These are phyloP conservation scores for Gardenia jasminoides DNA, from an alignment of 257 asterid species.

Conservation along the genomic window DNA sequence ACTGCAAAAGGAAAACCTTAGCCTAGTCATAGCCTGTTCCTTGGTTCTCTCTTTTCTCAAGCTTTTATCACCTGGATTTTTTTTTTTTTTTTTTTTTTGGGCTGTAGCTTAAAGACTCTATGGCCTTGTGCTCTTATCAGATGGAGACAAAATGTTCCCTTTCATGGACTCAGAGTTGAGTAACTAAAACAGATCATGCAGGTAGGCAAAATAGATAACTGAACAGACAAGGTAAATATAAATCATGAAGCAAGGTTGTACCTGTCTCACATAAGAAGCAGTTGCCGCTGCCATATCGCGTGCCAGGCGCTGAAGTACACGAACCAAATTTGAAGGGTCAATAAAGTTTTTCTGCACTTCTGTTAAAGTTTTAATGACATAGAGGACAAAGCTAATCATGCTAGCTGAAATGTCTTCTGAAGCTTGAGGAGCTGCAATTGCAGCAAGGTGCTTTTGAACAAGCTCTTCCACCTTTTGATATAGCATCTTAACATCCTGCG, in stretches of 20 bases:
- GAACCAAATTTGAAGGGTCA: conserved; percentile 78
- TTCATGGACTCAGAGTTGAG: background rate
- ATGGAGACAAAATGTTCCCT: background rate
- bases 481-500: conserved; percentile 81
- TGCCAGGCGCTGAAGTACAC: conserved; percentile 94
- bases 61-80: background rate
- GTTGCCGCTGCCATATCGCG: conserved; percentile 82
- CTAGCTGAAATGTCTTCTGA: conserved; percentile 89
- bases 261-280: conserved; percentile 81
- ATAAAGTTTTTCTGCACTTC: conserved; percentile 89
- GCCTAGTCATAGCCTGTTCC: background rate
- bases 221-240: background rate
- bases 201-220: background rate
- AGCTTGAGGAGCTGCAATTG: conserved; percentile 79
- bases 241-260: conserved; percentile 26
- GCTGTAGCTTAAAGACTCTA: background rate
- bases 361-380: conserved; percentile 76
- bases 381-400: conserved; percentile 94
- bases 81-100: no score
- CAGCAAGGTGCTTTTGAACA: conserved; percentile 92
- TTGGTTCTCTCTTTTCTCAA: background rate
- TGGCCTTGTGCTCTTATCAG: background rate
- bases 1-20: background rate
- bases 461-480: conserved; percentile 98
- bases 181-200: background rate